These are phyloP conservation scores for Volvariella volvacea DNA, from an alignment of 1,284 basidiomycete genomes.

Conservation along the genomic window DNA sequence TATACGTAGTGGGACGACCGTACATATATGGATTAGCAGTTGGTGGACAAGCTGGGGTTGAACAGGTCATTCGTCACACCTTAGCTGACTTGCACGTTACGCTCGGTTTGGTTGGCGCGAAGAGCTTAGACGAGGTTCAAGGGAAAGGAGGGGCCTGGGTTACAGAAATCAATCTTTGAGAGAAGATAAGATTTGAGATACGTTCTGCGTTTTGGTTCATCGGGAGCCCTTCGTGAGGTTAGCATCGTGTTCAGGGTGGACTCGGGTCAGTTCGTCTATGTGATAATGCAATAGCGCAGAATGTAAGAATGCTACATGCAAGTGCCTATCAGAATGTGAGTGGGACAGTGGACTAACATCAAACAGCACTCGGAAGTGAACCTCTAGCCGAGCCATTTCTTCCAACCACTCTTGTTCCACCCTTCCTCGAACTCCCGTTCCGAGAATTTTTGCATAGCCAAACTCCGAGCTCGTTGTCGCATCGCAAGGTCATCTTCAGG, in stretches of 20 bases:
- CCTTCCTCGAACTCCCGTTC: constrained; percentile 71
- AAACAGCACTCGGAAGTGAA: too few relatives aligned
- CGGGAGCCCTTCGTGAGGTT: too few relatives aligned
- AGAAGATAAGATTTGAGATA: too few relatives aligned
- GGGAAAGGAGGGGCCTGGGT: constrained; percentile 38
- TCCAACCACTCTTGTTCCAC: constrained; percentile 66
- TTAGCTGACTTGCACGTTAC: constrained; percentile 58
- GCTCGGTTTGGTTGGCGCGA: constrained; percentile 43
- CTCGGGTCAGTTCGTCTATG: too few relatives aligned
- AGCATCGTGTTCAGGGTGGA: too few relatives aligned
- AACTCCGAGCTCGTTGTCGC: constrained; percentile 61
- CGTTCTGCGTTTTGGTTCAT: too few relatives aligned
- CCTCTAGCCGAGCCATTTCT: constrained; percentile 23
- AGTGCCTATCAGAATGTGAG: too few relatives aligned
- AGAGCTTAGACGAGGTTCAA: constrained; percentile 38
- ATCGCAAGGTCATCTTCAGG: constrained; percentile 51
- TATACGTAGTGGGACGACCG: constrained; percentile 43
- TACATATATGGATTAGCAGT: constrained; percentile 58
- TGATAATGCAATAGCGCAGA: too few relatives aligned
- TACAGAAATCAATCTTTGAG: constrained; percentile 23
- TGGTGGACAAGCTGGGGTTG: constrained; percentile 58
- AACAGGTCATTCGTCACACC: constrained; percentile 56
- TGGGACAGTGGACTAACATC: too few relatives aligned
- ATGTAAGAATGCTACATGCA: too few relatives aligned
- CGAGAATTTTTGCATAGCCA: constrained; percentile 71